Base-by-base conservation (phyloP, 2,329 filamentous ascomycete genomes). In the Penicillium sp. region DNA sequence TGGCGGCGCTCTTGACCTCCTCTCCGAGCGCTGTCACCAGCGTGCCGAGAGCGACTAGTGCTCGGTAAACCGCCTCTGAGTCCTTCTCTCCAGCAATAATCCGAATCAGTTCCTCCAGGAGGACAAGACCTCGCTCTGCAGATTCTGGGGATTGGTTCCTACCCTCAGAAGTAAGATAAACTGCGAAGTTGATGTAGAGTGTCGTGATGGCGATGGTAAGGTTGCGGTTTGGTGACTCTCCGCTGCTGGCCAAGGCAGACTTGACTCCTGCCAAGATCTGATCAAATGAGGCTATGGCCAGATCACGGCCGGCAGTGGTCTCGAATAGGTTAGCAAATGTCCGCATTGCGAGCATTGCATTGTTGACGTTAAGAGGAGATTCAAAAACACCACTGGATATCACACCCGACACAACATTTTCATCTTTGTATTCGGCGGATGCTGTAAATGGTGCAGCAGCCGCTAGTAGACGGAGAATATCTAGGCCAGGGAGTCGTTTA, bases 261-360 rank as follows among this genome's bases (percentile, higher is more conserved):
- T 87, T 82, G 9, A 95, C 76, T 29, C 88, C 82, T 2, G 78
- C 74, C 5, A 90, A 77, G 5, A 89, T 82, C 38, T 82, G 79
- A 39, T 87, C 82, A 20, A 87, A 84, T 42, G 79, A 78, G 20
- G 76, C 77, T 13, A 84, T 81, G 6, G 86, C 84, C 4, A 90
- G 75, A 44, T 79, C 77, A 22, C 89, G 85, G 16, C 94, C 94
- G 55, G 87, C 81, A 0, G 84, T 77, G 0, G 89, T 90, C 58
- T 85, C 82, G 69, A 97, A 96, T 8, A 97, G 78, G 65, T 99
- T 99, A 31, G 86, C 87, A 47, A 97, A 81, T 14, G 88, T 84
- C 4, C 94, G 89, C 13, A 91, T 80, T 0, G 88, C 87, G 80
- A 99, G 89, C 88, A 97, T 96, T 11, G 85, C 84, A 62, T 91